Percentiles rank a stretch among this genome's conserved stretches.
Conservation (phyloP, 371 early-diverging fungal species). For the Basidiobolus meristosporus region DNA sequence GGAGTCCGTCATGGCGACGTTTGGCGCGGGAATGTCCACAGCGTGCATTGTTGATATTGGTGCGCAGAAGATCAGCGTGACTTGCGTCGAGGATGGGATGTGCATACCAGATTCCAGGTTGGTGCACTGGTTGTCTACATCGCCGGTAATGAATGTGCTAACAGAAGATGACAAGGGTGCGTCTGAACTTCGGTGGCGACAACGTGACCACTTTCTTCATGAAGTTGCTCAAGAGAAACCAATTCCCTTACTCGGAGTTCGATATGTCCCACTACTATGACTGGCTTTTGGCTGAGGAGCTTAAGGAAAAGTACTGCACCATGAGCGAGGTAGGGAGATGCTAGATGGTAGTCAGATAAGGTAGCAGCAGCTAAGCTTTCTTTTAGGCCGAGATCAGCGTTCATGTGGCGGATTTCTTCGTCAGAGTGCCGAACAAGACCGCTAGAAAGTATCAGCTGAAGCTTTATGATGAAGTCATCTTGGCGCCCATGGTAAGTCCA, state of each 20-base stretch:
- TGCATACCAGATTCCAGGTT: slow-evolving; percentile 44
- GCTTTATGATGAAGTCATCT: slow-evolving; percentile 65
- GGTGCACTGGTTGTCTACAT: neutral
- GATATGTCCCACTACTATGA: slow-evolving; percentile 37
- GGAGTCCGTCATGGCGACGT: slow-evolving; percentile 65
- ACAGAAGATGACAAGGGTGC: slow-evolving; percentile 8
- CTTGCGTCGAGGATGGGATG: slow-evolving; percentile 75
- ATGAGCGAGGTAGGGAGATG: slow-evolving; percentile 31
- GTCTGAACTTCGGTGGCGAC: slow-evolving; percentile 58
- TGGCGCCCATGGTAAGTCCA: slow-evolving; percentile 45
- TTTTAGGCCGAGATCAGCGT: slow-evolving; percentile 46
- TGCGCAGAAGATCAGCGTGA: slow-evolving; percentile 64
- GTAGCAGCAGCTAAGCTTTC: neutral
- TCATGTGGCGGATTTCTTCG: slow-evolving; percentile 62
- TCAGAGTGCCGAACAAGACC: slow-evolving; percentile 41
- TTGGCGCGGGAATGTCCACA: slow-evolving; percentile 71
- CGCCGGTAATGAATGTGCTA: too few relatives aligned
- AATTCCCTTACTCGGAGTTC: slow-evolving; percentile 56
- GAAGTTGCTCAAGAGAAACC: slow-evolving; percentile 32
- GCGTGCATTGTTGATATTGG: slow-evolving; percentile 85
- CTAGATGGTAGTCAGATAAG: neutral
- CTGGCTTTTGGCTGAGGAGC: slow-evolving; percentile 43
- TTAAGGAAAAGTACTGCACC: slow-evolving; percentile 66
- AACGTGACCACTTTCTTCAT: slow-evolving; percentile 61
- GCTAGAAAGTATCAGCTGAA: slow-evolving; percentile 64